Conservation (phyloP, 192 early-diverging fungal genomes). For the Coemansia sp. region DNA sequence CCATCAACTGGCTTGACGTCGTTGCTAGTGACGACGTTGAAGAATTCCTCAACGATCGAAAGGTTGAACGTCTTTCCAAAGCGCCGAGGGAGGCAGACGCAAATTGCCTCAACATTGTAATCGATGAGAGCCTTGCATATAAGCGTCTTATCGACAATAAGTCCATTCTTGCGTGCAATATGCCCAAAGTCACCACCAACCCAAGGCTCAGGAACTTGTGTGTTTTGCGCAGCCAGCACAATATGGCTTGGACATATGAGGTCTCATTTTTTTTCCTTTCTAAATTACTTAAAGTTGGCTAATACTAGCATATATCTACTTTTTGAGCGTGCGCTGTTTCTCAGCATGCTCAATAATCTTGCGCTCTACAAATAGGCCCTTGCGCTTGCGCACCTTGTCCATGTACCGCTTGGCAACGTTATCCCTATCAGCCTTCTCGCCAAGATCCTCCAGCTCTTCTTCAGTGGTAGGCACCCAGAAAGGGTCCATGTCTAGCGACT, state of each 20-base stretch:
- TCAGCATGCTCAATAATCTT: slow-evolving; percentile 88
- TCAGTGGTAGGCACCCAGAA: slow-evolving; percentile 99
- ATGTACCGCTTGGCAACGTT: slow-evolving; percentile 97
- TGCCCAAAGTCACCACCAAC: slow-evolving; percentile 13
- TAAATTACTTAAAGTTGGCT: background rate
- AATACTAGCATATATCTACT: slow-evolving; percentile 18
- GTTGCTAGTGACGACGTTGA: slow-evolving; percentile 14
- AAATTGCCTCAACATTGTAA: too few relatives aligned
- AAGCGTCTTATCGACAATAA: slow-evolving; percentile 15
- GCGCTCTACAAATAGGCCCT: slow-evolving; percentile 91
- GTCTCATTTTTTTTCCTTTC: too few relatives aligned
- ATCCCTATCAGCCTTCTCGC: slow-evolving; percentile 96
- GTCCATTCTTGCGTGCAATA: background rate
- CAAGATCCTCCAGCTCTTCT: slow-evolving; percentile 97
- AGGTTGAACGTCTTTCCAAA: slow-evolving; percentile 31
- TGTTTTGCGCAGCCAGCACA: too few relatives aligned
- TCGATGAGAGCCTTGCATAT: slow-evolving; percentile 15
- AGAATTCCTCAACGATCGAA: slow-evolving; percentile 28
- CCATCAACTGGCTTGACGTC: background rate
- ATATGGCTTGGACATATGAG: too few relatives aligned
- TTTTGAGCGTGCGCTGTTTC: slow-evolving; percentile 79
- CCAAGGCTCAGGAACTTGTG: background rate
- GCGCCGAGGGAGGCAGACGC: slow-evolving; percentile 17
- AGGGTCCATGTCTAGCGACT: slow-evolving; percentile 90
- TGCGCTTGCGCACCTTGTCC: slow-evolving; percentile 92